Evolutionary conservation across 208 protist species (phyloP), one percentile per base, ranked within the genome.

Genomic region (Lotmaria passim): DNA sequence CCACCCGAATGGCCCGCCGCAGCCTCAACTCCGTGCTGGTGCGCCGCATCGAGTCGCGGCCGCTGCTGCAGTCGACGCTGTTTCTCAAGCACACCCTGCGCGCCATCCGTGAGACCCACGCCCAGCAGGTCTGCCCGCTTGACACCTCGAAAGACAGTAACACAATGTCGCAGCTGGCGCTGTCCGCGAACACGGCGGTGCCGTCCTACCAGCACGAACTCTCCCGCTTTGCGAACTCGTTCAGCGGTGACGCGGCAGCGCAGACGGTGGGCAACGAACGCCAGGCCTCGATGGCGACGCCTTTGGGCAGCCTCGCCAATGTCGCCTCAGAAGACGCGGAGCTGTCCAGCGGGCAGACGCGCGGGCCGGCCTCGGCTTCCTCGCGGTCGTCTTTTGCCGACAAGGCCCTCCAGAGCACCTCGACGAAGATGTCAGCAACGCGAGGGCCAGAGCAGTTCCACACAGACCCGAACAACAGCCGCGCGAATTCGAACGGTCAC

Each of bases 31-130:
- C 72, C 7, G 56, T 44, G 24, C 66, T 83, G n/a, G 34, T 84
- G 47, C 46, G 44, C 24, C 55, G 73, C 43, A 86, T 91, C 52
- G 62, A 82, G 63, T n/a, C 34, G 8, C 79, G 85, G 21, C 81
- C 83, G 55, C 59, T 93, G 38, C 75, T 93, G 33, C 82, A 90
- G 50, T 81, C 73, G 0, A 93, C 88, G 8, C n/a, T 93, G n/a
- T 88, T 93, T 64, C 48, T 76, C n/a, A 67, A 75, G 34, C 60
- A 78, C 41, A 73, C 33, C 23, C 39, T 82, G 62, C 48, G 39
- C 23, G 5, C 31, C 19, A 61, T 83, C 6, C 62, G 60, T 34
- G 67, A 56, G 23, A 53, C 51, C 6, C 52, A 69, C 30, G 47
- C 17, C n/a, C 44, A 14, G 1, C 5, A 43, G 31, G 11, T 28